phyloP scores from a whole-genome alignment of 1,284 basidiomycete species.

The Takashimella koratensis region DNA sequence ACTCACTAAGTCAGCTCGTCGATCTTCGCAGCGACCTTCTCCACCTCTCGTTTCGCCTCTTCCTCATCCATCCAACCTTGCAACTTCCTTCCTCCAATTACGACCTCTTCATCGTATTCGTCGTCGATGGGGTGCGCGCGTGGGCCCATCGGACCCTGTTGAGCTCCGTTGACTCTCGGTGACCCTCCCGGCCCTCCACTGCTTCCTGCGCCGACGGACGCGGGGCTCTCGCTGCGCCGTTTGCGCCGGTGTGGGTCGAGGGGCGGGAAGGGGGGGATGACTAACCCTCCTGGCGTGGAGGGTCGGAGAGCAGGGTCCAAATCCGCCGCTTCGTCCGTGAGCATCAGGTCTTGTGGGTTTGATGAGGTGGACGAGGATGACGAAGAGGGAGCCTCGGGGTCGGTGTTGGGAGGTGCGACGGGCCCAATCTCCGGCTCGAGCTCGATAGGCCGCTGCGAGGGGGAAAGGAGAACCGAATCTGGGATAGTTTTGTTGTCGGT shows the following conservation, averaged over 20 bases:
- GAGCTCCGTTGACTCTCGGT: conserved; percentile 10
- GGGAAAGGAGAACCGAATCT: conserved; percentile 33
- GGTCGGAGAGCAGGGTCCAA: conserved; percentile 21
- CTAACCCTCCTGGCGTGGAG: conserved; percentile 60
- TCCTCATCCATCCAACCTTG: conserved; percentile 52
- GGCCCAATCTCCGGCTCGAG: conserved; percentile 1
- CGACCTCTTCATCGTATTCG: conserved; percentile 43
- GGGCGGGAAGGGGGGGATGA: conserved; percentile 73
- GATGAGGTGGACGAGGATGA: conserved; percentile 13
- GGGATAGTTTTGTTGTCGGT: conserved; percentile 36
- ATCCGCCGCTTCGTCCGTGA: not conserved
- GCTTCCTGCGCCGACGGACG: conserved; percentile 40
- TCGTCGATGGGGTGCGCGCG: conserved; percentile 28
- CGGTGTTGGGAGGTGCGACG: not conserved
- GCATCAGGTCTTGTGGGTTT: conserved; percentile 11
- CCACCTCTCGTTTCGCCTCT: conserved; percentile 62
- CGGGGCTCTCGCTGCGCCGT: conserved; percentile 54
- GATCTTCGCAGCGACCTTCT: conserved; percentile 61
- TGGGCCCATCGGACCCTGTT: not conserved
- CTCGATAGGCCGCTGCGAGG: conserved; percentile 34
- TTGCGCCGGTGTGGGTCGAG: conserved; percentile 52
- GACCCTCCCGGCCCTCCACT: not conserved
- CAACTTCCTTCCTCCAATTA: conserved; percentile 56
- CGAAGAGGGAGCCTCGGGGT: not conserved
- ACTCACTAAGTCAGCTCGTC: conserved; percentile 59